Evolutionary conservation across 805 yeast species (phyloP).

Genomic region (Starmerella floricola): DNA sequence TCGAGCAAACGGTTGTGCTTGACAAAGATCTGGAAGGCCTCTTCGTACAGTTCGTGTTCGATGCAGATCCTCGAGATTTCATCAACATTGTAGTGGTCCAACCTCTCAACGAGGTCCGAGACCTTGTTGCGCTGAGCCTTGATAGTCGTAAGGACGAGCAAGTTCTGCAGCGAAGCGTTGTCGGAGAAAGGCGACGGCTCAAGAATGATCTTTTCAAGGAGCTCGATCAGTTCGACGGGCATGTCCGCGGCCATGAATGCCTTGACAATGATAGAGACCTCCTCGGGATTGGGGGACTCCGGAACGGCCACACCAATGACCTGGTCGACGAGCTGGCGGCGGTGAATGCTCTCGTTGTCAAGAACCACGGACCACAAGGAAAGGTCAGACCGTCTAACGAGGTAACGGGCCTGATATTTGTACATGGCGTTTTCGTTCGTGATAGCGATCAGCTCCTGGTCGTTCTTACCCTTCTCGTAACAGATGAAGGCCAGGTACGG

Average conservation of each 20-base stretch:
- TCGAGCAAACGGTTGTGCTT: slow-evolving; percentile 64
- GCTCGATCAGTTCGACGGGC: slow-evolving; percentile 84
- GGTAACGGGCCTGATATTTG: slow-evolving; percentile 96
- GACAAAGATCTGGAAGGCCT: slow-evolving; percentile 85
- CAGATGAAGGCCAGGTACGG: slow-evolving; percentile 97
- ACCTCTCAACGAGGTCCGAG: slow-evolving; percentile 66
- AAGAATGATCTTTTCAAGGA: slow-evolving; percentile 86
- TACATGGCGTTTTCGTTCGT: slow-evolving; percentile 97
- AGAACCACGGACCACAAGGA: slow-evolving; percentile 73
- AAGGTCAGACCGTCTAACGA: slow-evolving; percentile 77
- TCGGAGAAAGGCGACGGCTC: slow-evolving; percentile 97
- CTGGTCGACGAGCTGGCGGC: slow-evolving; percentile 86
- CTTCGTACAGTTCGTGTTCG: slow-evolving; percentile 80
- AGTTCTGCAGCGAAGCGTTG: slow-evolving; percentile 87
- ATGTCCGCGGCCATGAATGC: slow-evolving; percentile 92
- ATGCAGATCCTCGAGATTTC: slow-evolving; percentile 90
- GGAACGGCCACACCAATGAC: slow-evolving; percentile 95
- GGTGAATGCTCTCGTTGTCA: slow-evolving; percentile 61
- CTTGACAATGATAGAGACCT: slow-evolving; percentile 86
- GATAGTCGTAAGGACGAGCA: slow-evolving; percentile 85
- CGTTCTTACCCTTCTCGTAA: slow-evolving; percentile 88
- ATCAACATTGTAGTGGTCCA: slow-evolving; percentile 81
- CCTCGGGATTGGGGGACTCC: slow-evolving; percentile 87
- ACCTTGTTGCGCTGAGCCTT: slow-evolving; percentile 88
- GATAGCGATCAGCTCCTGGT: slow-evolving; percentile 75